Evolutionary conservation across 257 asterid species (phyloP).

Genomic region (Linaria vulgaris): DNA sequence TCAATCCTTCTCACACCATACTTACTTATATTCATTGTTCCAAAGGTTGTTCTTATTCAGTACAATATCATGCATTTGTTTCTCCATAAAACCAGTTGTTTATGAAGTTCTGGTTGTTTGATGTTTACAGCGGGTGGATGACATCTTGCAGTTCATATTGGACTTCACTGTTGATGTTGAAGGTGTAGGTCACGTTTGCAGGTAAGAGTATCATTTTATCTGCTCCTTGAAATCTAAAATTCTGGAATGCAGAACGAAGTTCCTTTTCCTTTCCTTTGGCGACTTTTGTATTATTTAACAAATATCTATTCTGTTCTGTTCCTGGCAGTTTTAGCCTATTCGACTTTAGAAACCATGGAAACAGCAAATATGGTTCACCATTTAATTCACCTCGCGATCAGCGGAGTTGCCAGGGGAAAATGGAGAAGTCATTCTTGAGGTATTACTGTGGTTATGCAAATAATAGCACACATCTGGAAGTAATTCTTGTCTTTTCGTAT

Average conservation of each 20-base stretch:
- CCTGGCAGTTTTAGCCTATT: slow-evolving; percentile 79
- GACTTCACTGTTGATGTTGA: slow-evolving; percentile 87
- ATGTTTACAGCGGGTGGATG: slow-evolving; percentile 71
- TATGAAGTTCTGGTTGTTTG: slow-evolving; percentile 22
- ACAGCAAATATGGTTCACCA: slow-evolving; percentile 75
- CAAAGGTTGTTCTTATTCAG: slow-evolving; percentile 62
- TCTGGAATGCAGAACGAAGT: slow-evolving; percentile 1
- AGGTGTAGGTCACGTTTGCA: slow-evolving; percentile 94
- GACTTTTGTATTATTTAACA: background rate
- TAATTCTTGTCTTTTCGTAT: background rate
- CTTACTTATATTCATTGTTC: slow-evolving; percentile 76
- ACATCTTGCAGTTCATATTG: slow-evolving; percentile 67
- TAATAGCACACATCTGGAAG: background rate
- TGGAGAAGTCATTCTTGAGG: slow-evolving; percentile 98
- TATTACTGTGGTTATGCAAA: slow-evolving; percentile 23
- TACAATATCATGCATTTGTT: background rate
- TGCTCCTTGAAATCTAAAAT: slow-evolving; percentile 14
- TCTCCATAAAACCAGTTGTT: slow-evolving; percentile 7
- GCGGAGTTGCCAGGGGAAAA: slow-evolving; percentile 97
- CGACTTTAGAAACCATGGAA: slow-evolving; percentile 83
- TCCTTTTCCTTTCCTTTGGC: background rate
- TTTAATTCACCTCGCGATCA: slow-evolving; percentile 45
- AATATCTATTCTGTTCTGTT: slow-evolving; percentile 4
- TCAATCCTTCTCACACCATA: slow-evolving; percentile 94
- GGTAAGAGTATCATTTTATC: slow-evolving; percentile 37